Evolutionary conservation across 2,329 filamentous ascomycete genomes (phyloP), one percentile per base, ranked within the genome.

Genomic region (Colletotrichum liaoningense): DNA sequence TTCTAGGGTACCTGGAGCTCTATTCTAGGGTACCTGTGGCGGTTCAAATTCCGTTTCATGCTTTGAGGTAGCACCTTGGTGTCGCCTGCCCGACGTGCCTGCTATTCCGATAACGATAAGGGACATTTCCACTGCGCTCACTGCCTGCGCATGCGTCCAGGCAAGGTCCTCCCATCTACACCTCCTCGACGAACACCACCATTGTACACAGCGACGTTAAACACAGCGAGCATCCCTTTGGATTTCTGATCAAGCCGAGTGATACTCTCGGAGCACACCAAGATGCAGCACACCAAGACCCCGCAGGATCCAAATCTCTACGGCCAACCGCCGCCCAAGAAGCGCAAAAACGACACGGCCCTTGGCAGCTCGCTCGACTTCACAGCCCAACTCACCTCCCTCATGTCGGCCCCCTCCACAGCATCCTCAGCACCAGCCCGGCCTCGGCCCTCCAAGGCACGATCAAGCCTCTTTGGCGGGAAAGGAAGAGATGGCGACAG

Each of bases 361-460:
- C 90, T 95, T 22, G 93, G 91, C 22, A 91, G 90, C 63, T 93
- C 91, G 57, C 90, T 98, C 67, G 92, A 95, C 80, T 98, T 99
- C 85, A 92, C 93, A n/a, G 94, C 94, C 12, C 94, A 97, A 76
- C 90, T 98, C 75, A 93, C 93, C 77, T 94, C 92, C 58, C 91
- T 98, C 68, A 94, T 98, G 83, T 69, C 74, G 12, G 77, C 82
- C 5, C 84, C 88, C 42, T 81, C 88, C 28, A 76, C 84, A 26
- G 78, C 85, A 70, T 73, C 82, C 71, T 81, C 85, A 72, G 77
- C 82, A n/a, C 83, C 84, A 30, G 73, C 82, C 58, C 88, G 92
- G 38, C 78, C 88, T 2, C 87, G 89, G 46, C 83, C 90, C 5
- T 86, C 85, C 11, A 88, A 87, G 73, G 84, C 84, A 33, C 95